Percentiles rank a stretch among this genome's conserved stretches.
These are phyloP conservation scores for Chaetomiaceae sp. DNA, from an alignment of 2,329 filamentous ascomycete genomes.

Conservation along the genomic window DNA sequence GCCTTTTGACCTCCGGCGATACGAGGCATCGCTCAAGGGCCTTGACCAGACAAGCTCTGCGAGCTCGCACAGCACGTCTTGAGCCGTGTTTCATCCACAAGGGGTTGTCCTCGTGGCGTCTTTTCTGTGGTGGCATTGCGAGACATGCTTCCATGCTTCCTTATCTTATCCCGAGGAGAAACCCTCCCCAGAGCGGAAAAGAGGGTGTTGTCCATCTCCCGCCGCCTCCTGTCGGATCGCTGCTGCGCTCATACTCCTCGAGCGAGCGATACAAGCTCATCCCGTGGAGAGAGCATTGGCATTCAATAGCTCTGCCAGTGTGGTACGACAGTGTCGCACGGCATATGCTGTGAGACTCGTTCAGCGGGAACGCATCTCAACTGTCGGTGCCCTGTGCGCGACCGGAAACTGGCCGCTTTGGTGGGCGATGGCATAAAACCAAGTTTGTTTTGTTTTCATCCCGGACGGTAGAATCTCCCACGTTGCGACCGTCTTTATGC, in stretches of 20 bases:
- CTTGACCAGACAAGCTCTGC: background rate
- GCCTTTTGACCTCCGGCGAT: constrained; percentile 64
- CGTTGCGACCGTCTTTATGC: no score
- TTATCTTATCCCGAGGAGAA: background rate
- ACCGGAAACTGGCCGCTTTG: background rate
- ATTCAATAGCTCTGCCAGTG: background rate
- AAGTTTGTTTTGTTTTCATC: background rate
- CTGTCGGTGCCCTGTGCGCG: background rate
- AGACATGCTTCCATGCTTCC: background rate
- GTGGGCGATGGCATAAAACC: background rate
- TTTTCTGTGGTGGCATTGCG: background rate
- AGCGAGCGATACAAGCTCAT: background rate
- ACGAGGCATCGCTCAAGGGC: constrained; percentile 54
- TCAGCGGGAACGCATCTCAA: background rate
- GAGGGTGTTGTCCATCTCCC: background rate
- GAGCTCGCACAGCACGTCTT: background rate
- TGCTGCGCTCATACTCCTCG: background rate
- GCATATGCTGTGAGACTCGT: constrained; percentile 21
- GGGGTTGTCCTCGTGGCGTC: background rate
- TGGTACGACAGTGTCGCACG: constrained; percentile 19
- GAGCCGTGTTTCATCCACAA: background rate
- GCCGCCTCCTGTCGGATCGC: background rate
- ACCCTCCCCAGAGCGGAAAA: background rate
- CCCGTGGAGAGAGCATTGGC: background rate
- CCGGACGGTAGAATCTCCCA: background rate